phyloP scores from a whole-genome alignment of 192 early-diverging fungal species.

The Phycomyces nitens region DNA sequence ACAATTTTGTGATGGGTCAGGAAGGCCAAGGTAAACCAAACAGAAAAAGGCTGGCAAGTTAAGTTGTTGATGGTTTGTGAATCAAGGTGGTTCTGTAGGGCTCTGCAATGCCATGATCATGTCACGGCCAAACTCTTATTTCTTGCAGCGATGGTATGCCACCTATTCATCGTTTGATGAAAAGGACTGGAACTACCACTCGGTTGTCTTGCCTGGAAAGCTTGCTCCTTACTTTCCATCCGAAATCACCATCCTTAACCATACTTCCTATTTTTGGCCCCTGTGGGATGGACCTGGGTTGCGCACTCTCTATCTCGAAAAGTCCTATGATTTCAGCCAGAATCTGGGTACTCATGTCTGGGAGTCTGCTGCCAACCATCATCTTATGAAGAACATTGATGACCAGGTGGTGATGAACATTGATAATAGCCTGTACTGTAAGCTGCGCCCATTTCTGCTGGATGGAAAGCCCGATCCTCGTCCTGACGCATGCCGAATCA shows the following conservation, averaged over 20 bases:
- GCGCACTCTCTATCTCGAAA: slow-evolving; percentile 35
- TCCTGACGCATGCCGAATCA: slow-evolving; percentile 19
- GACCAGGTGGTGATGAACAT: slow-evolving; percentile 25
- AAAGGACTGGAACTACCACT: slow-evolving; percentile 41
- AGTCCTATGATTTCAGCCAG: slow-evolving; percentile 33
- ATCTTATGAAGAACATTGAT: slow-evolving; percentile 29
- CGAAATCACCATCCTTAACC: slow-evolving; percentile 30
- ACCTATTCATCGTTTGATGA: slow-evolving; percentile 42
- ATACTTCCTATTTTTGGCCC: slow-evolving; percentile 44
- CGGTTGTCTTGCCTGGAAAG: slow-evolving; percentile 39
- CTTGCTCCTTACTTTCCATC: slow-evolving; percentile 20
- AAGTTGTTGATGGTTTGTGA: too few species aligned
- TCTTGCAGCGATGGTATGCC: slow-evolving; percentile 46
- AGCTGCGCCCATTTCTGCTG: slow-evolving; percentile 32
- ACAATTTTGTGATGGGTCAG: slow-evolving; percentile 47
- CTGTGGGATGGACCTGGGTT: slow-evolving; percentile 38
- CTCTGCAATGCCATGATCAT: slow-evolving; percentile 50
- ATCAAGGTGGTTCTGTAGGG: slow-evolving; percentile 39
- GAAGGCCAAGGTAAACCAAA: slow-evolving; percentile 38
- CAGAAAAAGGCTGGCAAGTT: not conserved
- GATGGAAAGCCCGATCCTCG: slow-evolving; percentile 11
- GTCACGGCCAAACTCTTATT: slow-evolving; percentile 36
- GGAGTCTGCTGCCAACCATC: slow-evolving; percentile 37
- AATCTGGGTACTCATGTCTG: slow-evolving; percentile 35
- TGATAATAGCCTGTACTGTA: slow-evolving; percentile 38